Conservation (phyloP, 495 filamentous ascomycete genomes). For the Opeltia flavorubescens region DNA sequence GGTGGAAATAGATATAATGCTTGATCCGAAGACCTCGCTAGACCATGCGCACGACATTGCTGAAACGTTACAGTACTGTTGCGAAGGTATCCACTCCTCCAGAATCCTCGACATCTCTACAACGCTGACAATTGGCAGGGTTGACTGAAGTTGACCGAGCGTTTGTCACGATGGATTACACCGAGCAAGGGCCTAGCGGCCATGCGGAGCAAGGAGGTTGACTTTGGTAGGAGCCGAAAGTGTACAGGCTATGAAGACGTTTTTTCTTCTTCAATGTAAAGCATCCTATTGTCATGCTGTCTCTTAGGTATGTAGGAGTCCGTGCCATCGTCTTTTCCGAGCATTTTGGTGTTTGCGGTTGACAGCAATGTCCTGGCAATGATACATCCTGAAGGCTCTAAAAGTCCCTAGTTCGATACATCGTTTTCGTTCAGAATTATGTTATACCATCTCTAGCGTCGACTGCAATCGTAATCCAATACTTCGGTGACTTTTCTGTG, state of each 20-base stretch:
- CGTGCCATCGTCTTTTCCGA: not conserved
- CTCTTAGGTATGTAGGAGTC: not conserved
- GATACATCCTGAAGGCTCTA: not conserved
- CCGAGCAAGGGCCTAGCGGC: slow-evolving; percentile 11
- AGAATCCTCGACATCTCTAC: not conserved
- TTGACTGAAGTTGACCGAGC: slow-evolving; percentile 14
- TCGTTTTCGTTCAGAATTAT: too few relatives aligned
- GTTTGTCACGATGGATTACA: slow-evolving; percentile 13
- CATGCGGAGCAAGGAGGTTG: slow-evolving; percentile 5
- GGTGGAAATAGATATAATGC: slow-evolving; percentile 68
- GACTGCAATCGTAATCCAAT: too few relatives aligned
- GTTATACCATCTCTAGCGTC: too few relatives aligned
- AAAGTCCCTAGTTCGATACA: too few relatives aligned
- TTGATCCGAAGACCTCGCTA: slow-evolving; percentile 61
- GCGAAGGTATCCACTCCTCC: not conserved
- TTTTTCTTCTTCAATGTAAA: too few relatives aligned
- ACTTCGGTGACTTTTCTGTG: not conserved
- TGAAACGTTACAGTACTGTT: slow-evolving; percentile 66
- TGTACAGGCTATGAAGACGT: too few relatives aligned
- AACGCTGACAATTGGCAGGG: not conserved
- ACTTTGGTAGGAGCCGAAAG: not conserved
- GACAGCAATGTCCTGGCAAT: not conserved
- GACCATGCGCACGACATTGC: slow-evolving; percentile 78
- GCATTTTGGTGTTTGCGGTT: not conserved
- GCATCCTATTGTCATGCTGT: not conserved